Evolutionary conservation across 768 basidiomycete genomes (phyloP), one percentile per base, ranked within the genome.

Genomic region (Lepiota venenata): DNA sequence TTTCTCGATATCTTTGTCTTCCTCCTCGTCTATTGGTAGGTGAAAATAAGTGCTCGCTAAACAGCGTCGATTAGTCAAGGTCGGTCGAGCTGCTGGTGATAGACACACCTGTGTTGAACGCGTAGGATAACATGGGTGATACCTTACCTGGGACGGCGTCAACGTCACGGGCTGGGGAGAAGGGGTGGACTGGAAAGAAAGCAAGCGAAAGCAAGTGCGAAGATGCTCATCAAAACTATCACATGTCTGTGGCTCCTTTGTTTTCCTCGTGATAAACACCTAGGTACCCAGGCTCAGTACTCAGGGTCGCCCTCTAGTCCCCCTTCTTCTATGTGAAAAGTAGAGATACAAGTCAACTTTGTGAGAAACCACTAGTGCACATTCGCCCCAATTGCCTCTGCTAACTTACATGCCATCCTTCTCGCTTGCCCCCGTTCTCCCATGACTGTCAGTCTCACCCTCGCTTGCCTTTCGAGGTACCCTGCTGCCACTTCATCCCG

Each of bases 401-500:
- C 79, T 35, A 97, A 77, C 60, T 66, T 77, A 53, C 70, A 69
- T 38, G 84, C 78, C 29, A 81, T 73, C 55, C 80, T 68, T 59
- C 72, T 78, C 46, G 92, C 84, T 67, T 93, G 91, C 11, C 92
- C 93, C 41, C 86, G 75, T 65, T 90, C 88, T 8, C 94, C 94
- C 95, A 98, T 98, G 25, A 90, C 79, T n/a, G 93, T 96, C 66
- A 96, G 59, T 51, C 77, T 74, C 20, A 93, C 63, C 4, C 60
- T 59, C 25, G 74, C 71, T 75, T 62, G 64, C 18, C 60, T 61
- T n/a, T 65, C 47, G 35, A 61, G 60, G n/a, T 69, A 68, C 1
- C 66, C 67, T 42, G 10, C 44, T 38, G 45, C 37, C 4, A 21
- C 35, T 25, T 56, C 53, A 2, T 20, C 32, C 18, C 36, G 46